Evolutionary conservation across 164 flowering plant genomes (phyloP).

Genomic region (Vitis rotundifolia): DNA sequence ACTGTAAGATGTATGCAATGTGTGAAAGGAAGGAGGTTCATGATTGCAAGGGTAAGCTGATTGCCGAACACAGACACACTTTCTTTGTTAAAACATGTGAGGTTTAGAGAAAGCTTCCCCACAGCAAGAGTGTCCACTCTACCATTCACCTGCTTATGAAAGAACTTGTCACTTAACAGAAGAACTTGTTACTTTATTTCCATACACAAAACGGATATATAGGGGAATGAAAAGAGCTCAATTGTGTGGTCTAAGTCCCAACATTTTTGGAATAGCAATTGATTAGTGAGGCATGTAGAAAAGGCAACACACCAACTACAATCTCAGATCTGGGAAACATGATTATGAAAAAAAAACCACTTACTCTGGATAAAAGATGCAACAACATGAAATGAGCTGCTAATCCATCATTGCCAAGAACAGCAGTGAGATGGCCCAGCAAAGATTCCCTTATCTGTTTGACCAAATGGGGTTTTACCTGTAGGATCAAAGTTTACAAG

Average conservation of each 20-base stretch:
- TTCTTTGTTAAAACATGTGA: constrained; percentile 68
- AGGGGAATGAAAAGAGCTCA: too few relatives aligned
- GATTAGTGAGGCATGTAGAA: too few relatives aligned
- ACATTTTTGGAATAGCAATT: too few relatives aligned
- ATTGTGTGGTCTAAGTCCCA: too few relatives aligned
- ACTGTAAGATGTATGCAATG: constrained; percentile 64
- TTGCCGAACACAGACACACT: constrained; percentile 60
- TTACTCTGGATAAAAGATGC: constrained; percentile 87
- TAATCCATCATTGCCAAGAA: constrained; percentile 82
- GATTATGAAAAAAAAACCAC: constrained; percentile 1
- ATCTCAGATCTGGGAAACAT: not conserved
- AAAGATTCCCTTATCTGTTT: constrained; percentile 65
- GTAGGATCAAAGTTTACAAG: constrained; percentile 12
- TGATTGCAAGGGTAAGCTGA: constrained; percentile 43
- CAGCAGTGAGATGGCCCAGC: constrained; percentile 61
- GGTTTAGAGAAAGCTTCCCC: constrained; percentile 91
- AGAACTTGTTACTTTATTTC: not conserved
- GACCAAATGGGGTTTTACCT: constrained; percentile 54
- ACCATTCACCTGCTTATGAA: constrained; percentile 67
- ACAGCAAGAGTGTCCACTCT: constrained; percentile 70
- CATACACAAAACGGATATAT: not conserved
- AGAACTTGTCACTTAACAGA: not conserved
- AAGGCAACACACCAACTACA: not conserved
- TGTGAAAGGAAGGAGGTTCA: constrained; percentile 71
- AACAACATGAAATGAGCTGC: constrained; percentile 85